Evolutionary conservation across 73 alveolate species (phyloP), one percentile per base, ranked within the genome.

Genomic region (Tetrahymena elliotti): DNA sequence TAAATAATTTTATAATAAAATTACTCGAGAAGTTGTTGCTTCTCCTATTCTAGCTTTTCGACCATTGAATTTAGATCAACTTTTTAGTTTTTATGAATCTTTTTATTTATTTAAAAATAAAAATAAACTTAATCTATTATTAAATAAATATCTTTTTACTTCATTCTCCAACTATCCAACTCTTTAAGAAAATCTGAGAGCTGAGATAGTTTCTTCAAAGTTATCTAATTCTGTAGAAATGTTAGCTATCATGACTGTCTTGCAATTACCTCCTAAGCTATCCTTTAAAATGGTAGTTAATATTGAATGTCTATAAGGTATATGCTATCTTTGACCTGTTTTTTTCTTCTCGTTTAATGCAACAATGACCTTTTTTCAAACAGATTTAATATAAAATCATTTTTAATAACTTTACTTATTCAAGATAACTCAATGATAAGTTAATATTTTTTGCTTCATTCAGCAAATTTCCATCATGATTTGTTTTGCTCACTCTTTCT

Each of bases 231-330:
- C 98, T 38, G 99, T 94, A 93, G 98, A 96, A 93, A 98, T 97
- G 54, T 96, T 98, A 36, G 99, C 99, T 68, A 98, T 98, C 98
- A 98, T 96, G 27, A 98, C 99, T 15, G 99, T 99, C 94, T 98
- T 98, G 96, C 99, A 99, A 94, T 98, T 99, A 20, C 99, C 99
- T 10, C 99, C 99, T 37, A 99, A 96, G 33, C 98, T 95, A 97
- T 99, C 99, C 95, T 98, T 98, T 83, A 99, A 96, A 31, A 99
- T 96, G 6, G 99, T 98, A 6, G 99, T 99, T 99, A 99, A 97
- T 96, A 99, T 94, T 84, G 99, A 98, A 94, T 99, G 98, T 93
- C 99, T 96, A 96, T 98, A 99, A 52, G 99, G 99, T 37, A 99
- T 97, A 96, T 99, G 99, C 53, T 96, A 94, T 94, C 98, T 96